Conservation (phyloP, 2,329 filamentous ascomycete genomes). For the Colletotrichum tofieldiae region DNA sequence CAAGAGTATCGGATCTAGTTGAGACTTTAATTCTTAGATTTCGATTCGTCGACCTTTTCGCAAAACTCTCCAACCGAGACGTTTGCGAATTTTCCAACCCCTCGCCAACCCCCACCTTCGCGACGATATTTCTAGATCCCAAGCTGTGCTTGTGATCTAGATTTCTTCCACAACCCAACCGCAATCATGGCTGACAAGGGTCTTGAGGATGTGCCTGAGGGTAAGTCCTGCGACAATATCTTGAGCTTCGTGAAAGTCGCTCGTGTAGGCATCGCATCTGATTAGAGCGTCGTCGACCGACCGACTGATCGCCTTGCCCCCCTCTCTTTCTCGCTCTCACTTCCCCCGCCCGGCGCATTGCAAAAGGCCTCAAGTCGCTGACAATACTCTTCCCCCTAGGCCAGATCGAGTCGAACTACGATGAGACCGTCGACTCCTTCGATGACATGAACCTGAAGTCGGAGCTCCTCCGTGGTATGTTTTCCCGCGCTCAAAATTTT, state of each 20-base stretch:
- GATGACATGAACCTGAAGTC: constrained; percentile 98
- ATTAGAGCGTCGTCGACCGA: not conserved
- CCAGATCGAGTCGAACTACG: constrained; percentile 99
- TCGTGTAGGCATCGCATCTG: not conserved
- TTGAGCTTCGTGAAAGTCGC: not conserved
- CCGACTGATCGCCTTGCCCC: constrained; percentile 24
- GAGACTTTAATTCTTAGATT: constrained; percentile 49
- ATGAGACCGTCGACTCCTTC: constrained; percentile 99
- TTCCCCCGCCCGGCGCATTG: constrained; percentile 17
- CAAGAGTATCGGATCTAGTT: constrained; percentile 65
- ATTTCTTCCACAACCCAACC: constrained; percentile 70
- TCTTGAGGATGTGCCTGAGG: constrained; percentile 97
- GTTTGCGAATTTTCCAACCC: constrained; percentile 57
- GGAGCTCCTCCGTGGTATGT: constrained; percentile 90
- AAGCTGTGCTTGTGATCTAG: constrained; percentile 86
- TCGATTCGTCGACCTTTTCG: constrained; percentile 48
- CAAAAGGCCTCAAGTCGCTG: constrained; percentile 43
- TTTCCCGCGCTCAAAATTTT: constrained; percentile 16
- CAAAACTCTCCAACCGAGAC: constrained; percentile 39
- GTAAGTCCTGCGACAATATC: constrained; percentile 51
- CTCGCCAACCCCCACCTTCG: constrained; percentile 48
- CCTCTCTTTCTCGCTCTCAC: not conserved
- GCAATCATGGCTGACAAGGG: constrained; percentile 99
- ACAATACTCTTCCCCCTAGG: constrained; percentile 65
- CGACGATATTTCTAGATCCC: constrained; percentile 72